These are phyloP conservation scores for Boletales sp. DNA, from an alignment of 768 basidiomycete species.

Conservation along the genomic window DNA sequence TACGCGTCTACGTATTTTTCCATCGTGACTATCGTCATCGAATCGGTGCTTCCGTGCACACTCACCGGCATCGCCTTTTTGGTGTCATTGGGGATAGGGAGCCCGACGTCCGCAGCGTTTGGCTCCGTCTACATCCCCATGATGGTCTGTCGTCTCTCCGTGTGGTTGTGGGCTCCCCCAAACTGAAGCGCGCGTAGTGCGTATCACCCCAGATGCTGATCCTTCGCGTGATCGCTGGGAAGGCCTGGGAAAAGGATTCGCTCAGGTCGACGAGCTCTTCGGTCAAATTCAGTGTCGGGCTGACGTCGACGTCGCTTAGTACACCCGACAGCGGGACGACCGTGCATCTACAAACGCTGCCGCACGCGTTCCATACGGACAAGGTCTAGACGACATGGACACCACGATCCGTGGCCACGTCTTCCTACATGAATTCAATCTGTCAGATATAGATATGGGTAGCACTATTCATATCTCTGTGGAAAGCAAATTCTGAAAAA, in stretches of 20 bases:
- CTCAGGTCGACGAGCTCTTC: not conserved
- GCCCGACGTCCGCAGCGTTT: constrained; percentile 11
- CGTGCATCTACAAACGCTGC: not conserved
- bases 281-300: constrained; percentile 7
- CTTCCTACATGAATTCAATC: too few relatives aligned
- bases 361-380: not conserved
- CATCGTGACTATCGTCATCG: constrained; percentile 6
- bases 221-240: constrained; percentile 18
- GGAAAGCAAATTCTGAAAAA: too few relatives aligned
- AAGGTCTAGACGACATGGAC: not conserved
- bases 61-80: constrained; percentile 19
- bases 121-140: constrained; percentile 10
- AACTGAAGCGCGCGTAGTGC: constrained; percentile 8
- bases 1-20: constrained; percentile 11
- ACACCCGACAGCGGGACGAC: not conserved
- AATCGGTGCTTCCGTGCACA: constrained; percentile 15
- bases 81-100: constrained; percentile 14
- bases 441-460: too few relatives aligned
- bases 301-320: not conserved
- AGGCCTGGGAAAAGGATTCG: constrained; percentile 10
- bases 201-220: constrained; percentile 28
- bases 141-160: constrained; percentile 13
- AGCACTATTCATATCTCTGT: too few relatives aligned
- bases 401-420: too few relatives aligned
- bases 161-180: not conserved